These are phyloP conservation scores for Colletotrichum simmondsii DNA, from an alignment of 2,329 filamentous ascomycete species.

Conservation along the genomic window DNA sequence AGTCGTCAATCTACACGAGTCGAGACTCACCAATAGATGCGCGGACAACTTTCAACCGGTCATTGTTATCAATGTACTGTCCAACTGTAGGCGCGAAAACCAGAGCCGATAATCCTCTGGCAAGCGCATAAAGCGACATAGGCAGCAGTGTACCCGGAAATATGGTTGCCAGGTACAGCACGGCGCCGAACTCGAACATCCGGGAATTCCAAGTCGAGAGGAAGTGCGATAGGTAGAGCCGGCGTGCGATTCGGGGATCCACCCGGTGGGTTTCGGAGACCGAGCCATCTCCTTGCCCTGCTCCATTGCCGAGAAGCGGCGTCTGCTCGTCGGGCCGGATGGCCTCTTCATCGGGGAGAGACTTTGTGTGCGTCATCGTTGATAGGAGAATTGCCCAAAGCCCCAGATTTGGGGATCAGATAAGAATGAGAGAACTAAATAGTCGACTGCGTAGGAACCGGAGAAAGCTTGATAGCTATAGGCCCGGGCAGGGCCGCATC, in stretches of 20 bases:
- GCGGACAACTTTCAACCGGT: slow-evolving; percentile 49
- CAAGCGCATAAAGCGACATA: slow-evolving; percentile 63
- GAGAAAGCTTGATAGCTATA: background rate
- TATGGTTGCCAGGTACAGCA: slow-evolving; percentile 55
- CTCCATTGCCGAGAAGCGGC: background rate
- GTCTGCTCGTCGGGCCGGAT: background rate
- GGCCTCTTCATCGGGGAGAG: background rate
- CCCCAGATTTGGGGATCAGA: background rate
- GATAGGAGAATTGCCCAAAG: background rate
- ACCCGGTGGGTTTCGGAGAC: background rate
- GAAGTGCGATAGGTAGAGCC: slow-evolving; percentile 56
- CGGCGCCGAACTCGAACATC: slow-evolving; percentile 59
- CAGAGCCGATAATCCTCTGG: slow-evolving; percentile 19
- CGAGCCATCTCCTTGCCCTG: background rate
- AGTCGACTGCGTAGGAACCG: background rate
- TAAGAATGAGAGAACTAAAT: background rate
- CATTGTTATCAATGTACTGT: slow-evolving; percentile 55
- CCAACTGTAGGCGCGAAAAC: slow-evolving; percentile 56
- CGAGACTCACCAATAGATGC: slow-evolving; percentile 42
- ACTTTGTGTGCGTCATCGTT: background rate
- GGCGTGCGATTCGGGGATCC: background rate
- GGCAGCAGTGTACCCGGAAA: slow-evolving; percentile 62
- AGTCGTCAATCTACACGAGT: background rate
- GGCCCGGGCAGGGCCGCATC: background rate
- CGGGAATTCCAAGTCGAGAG: slow-evolving; percentile 61